Base-by-base conservation (phyloP, 306 rosid species). In the Casuarina glauca region DNA sequence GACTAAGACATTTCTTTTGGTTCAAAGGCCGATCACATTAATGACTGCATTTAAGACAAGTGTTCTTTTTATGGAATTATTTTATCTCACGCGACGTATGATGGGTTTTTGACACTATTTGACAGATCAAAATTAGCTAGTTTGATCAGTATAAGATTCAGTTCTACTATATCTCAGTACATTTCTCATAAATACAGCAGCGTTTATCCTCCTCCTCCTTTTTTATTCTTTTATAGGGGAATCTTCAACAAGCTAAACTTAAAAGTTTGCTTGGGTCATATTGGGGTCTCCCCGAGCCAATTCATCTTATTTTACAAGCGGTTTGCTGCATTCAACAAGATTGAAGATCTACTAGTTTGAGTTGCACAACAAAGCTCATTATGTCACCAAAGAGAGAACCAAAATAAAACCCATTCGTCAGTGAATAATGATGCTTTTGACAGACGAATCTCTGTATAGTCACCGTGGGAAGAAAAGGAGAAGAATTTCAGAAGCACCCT, bases 331-430 rank as follows among this genome's bases (percentile, higher is more conserved):
- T 9, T 55, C 70, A 41, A 64, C 70, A 58, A 58, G 38, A 20
- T 20, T 19, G 63, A 57, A 64, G 10, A 39, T 64, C 49, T 64
- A 16, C 26, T 64, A 64, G 7, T 7, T 41, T 64, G 48, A 39
- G 70, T 39, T 13, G 49, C 50, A 66, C 32, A 3, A 42, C 49
- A 66, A 66, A 66, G 12, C 71, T 66, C 71, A 66, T 66, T 9
- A 63, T 41, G 49, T 8, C 32, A 66, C 49, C 17, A 66, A 42
- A 66, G 32, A 16, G 2, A 8, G 46, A 42, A 66, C 6, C 26
- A 48, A 66, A 66, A 66, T 17, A 15, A 8, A 42, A 41, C 71
- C 5, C 5, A 16, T 1, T 52, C 39, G 41, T 35, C 17, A 66
- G 13, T 41, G 26, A 66, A 42, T 1, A 66, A 8, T 17, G 8